Conservation (phyloP, 1,284 basidiomycete genomes). For the Agaricales sp. region DNA sequence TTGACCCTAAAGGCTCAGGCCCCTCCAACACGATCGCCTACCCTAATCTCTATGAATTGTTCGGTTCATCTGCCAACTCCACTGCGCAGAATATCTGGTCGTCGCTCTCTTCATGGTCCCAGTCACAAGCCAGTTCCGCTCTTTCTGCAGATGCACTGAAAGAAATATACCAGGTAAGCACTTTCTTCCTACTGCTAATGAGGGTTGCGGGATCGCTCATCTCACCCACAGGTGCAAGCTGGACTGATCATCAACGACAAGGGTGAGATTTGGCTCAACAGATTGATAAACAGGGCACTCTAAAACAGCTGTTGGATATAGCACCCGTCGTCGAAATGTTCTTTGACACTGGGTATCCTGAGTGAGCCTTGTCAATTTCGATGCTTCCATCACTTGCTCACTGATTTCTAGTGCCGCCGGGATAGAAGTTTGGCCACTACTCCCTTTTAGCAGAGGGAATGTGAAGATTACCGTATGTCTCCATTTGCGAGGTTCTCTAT, state of each 20-base stretch:
- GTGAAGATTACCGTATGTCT: slow-evolving; percentile 33
- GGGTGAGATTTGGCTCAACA: slow-evolving; percentile 17
- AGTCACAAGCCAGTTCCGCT: slow-evolving; percentile 27
- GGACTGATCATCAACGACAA: slow-evolving; percentile 33
- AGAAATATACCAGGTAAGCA: slow-evolving; percentile 22
- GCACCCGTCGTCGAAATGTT: slow-evolving; percentile 38
- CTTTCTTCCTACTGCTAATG: too few relatives aligned
- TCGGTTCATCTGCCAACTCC: slow-evolving; percentile 23
- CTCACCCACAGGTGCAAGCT: slow-evolving; percentile 29
- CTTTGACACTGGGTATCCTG: slow-evolving; percentile 30
- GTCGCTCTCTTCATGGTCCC: slow-evolving; percentile 27
- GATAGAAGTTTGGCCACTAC: slow-evolving; percentile 40
- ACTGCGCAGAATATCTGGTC: slow-evolving; percentile 23
- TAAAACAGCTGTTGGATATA: slow-evolving; percentile 11
- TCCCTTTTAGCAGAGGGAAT: slow-evolving; percentile 42
- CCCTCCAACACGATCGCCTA: slow-evolving; percentile 33
- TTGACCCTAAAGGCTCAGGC: slow-evolving; percentile 25
- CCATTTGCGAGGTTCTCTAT: background rate
- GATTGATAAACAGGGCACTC: background rate
- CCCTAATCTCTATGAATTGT: slow-evolving; percentile 35
- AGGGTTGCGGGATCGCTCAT: background rate
- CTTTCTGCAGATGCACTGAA: slow-evolving; percentile 28
- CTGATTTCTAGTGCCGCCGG: slow-evolving; percentile 25
- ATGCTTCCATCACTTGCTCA: too few relatives aligned
- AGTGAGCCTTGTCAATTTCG: slow-evolving; percentile 19